Evolutionary conservation across 768 basidiomycete genomes (phyloP).

Genomic region (Crassisporium funariophilum): DNA sequence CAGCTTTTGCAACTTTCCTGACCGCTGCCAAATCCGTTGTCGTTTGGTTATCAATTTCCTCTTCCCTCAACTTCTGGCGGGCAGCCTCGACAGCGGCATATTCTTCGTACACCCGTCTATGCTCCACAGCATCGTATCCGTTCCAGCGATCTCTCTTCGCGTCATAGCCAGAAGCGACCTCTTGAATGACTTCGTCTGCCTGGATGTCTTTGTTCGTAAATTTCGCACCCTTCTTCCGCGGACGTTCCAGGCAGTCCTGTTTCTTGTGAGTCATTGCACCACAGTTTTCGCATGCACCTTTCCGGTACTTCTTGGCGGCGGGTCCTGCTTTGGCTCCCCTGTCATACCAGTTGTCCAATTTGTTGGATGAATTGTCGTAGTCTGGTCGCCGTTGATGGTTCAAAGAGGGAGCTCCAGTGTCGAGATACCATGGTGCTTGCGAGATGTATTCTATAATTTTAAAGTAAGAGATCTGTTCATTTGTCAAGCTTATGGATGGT

Average conservation of each 20-base stretch:
- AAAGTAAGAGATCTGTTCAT: conserved; percentile 8
- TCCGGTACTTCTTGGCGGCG: conserved; percentile 94
- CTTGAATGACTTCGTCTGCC: conserved; percentile 88
- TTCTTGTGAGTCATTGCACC: conserved; percentile 94
- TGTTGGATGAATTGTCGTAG: conserved; percentile 56
- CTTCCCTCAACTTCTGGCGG: conserved; percentile 87
- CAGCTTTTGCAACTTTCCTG: conserved; percentile 92
- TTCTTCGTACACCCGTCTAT: conserved; percentile 88
- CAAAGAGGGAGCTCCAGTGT: conserved; percentile 90
- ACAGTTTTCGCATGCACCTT: conserved; percentile 99
- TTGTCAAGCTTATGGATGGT: neutral
- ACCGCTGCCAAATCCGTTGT: conserved; percentile 90
- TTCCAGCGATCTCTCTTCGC: conserved; percentile 99
- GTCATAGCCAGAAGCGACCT: conserved; percentile 77
- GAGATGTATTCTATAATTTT: conserved; percentile 85
- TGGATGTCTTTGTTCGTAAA: conserved; percentile 89
- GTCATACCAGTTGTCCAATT: conserved; percentile 91
- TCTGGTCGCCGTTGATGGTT: conserved; percentile 90
- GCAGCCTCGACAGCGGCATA: conserved; percentile 92
- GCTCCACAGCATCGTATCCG: conserved; percentile 90
- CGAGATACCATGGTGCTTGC: conserved; percentile 98
- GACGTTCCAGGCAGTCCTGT: conserved; percentile 93
- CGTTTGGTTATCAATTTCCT: conserved; percentile 97
- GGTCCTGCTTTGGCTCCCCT: conserved; percentile 83
- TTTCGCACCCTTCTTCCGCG: conserved; percentile 94